Base-by-base conservation (phyloP, 257 asterid species). In the Solanum sejunctum region DNA sequence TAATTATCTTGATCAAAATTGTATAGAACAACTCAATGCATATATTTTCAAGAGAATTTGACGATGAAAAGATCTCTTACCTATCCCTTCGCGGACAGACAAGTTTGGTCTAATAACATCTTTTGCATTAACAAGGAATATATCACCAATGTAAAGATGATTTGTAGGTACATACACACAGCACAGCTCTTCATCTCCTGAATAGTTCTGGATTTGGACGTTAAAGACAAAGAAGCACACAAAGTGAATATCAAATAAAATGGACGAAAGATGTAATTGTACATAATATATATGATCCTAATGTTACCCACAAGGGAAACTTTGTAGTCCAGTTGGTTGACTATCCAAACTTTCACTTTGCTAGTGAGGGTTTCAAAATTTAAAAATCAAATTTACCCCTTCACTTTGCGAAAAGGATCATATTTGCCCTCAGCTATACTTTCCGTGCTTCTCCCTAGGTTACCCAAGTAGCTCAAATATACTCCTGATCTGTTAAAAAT, bases 61-160 rank as follows among this genome's bases (percentile, higher is more conserved):
- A 66, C 12, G 10, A 63, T 10, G 45, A 9, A 18, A 80, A 28
- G 73, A 64, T 51, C 0, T 43, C 88, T 88, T 87, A 91, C 93
- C 93, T 84, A 91, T 91, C 60, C 93, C 93, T 85, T 91, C 92
- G 51, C 93, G 89, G 49, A 91, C 92, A n/a, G 93, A 91, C 85
- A 89, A 86, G 85, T 84, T 91, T 39, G 93, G 92, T 58, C 93
- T 85, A 23, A 91, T 90, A 75, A 91, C 91, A 84, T 91, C 93
- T n/a, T 87, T 87, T 77, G 91, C 80, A 58, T 85, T 91, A 49
- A 91, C 90, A 49, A 91, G 88, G 84, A 91, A 91, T 55, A 91
- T 87, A 88, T 91, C 93, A 57, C 93, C 93, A 79, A 91, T 84
- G 84, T 91, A 91, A 41, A 91, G 91, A 84, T 91, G 93, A 85